Evolutionary conservation across 345 rosid genomes (phyloP).

Genomic region (Capsella bursapastoris): DNA sequence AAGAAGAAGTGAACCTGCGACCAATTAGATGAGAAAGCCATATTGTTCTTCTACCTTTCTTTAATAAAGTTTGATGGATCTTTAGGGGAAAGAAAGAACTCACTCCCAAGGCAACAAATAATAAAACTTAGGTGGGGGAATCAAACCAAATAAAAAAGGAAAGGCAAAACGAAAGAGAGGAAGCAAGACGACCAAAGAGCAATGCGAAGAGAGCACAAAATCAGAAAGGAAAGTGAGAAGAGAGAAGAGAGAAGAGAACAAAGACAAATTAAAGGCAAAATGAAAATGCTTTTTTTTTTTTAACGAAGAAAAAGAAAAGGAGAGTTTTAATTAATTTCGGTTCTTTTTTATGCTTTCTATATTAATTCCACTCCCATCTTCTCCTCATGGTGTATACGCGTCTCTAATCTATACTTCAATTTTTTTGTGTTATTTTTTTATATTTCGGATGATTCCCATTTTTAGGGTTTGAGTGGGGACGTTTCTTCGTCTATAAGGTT

Average conservation of each 20-base stretch:
- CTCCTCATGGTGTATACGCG: slow-evolving; percentile 51
- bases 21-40: slow-evolving; percentile 85
- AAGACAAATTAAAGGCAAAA: slow-evolving; percentile 33
- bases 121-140: slow-evolving; percentile 62
- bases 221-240: slow-evolving; percentile 45
- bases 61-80: slow-evolving; percentile 70
- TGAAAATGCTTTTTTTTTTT: slow-evolving; percentile 33
- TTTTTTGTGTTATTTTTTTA: slow-evolving; percentile 17
- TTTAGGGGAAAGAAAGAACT: slow-evolving; percentile 44
- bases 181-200: slow-evolving; percentile 42
- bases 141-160: slow-evolving; percentile 48
- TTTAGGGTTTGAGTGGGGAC: slow-evolving; percentile 76
- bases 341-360: slow-evolving; percentile 41
- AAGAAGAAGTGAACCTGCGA: slow-evolving; percentile 63
- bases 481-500: slow-evolving; percentile 65
- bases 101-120: slow-evolving; percentile 41
- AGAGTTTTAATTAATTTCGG: background rate
- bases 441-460: slow-evolving; percentile 49
- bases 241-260: slow-evolving; percentile 36
- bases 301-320: slow-evolving; percentile 37
- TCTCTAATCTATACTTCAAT: slow-evolving; percentile 19
- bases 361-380: slow-evolving; percentile 35
- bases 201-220: slow-evolving; percentile 41
- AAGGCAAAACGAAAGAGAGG: slow-evolving; percentile 52
- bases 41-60: slow-evolving; percentile 53